A percentile compares a stretch with the other conserved stretches of the same genome.
These are phyloP conservation scores for Saccharomycopsis fibuligera DNA, from an alignment of 805 yeast species.

Conservation along the genomic window DNA sequence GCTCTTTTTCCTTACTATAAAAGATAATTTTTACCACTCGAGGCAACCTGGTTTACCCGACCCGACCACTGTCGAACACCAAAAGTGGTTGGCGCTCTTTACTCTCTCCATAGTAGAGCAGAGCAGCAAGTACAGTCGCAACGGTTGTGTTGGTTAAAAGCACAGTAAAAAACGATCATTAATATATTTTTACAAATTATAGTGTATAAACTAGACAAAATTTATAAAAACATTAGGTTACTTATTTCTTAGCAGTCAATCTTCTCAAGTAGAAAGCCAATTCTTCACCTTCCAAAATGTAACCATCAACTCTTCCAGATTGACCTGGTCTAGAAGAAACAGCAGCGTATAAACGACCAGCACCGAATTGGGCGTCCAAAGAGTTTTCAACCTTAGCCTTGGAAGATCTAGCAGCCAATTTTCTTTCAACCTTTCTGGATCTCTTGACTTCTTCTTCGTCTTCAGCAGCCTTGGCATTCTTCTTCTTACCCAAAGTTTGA, in stretches of 20 bases:
- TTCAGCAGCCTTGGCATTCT: constrained; percentile 32
- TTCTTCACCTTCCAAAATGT: constrained; percentile 99
- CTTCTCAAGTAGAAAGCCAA: constrained; percentile 99
- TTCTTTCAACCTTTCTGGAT: constrained; percentile 54
- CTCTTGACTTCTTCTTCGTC: constrained; percentile 62
- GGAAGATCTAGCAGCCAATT: constrained; percentile 89
- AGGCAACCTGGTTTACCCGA: no score
- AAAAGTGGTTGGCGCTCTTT: no score
- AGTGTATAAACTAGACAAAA: neutral
- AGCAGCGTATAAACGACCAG: constrained; percentile 98
- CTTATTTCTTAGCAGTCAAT: constrained; percentile 97
- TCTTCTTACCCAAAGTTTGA: constrained; percentile 84
- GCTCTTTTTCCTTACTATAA: no score
- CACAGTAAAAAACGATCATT: constrained; percentile 4
- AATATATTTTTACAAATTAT: constrained; percentile 10
- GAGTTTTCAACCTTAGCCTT: constrained; percentile 81
- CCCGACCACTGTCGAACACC: no score
- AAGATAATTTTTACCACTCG: no score
- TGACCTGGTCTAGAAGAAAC: constrained; percentile 99
- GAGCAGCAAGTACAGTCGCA: no score
- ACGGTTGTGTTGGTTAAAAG: no score
- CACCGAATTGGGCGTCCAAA: constrained; percentile 93
- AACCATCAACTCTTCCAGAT: constrained; percentile 99
- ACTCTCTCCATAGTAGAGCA: no score
- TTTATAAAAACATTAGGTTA: constrained; percentile 13